Conservation (phyloP, 2,329 filamentous ascomycete species). For the Scytalidium lignicola region DNA sequence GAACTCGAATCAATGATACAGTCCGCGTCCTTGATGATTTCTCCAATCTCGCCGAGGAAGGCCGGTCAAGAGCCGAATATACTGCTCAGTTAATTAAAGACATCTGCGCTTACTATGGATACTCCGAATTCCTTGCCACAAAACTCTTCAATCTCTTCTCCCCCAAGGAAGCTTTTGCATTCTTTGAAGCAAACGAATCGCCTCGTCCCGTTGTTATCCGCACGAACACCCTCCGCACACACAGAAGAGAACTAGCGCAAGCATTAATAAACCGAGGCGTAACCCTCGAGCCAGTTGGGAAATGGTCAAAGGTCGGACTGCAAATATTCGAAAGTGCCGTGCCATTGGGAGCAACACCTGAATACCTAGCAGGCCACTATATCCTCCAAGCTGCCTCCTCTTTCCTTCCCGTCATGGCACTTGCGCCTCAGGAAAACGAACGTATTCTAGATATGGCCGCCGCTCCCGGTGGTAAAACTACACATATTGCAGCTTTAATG, state of each 20-base stretch:
- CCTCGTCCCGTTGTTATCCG: conserved; percentile 90
- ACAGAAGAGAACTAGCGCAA: conserved; percentile 77
- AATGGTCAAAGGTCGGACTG: conserved; percentile 97
- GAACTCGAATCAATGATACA: conserved; percentile 86
- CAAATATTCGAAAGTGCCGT: conserved; percentile 91
- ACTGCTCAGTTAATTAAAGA: conserved; percentile 82
- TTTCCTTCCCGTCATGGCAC: conserved; percentile 95
- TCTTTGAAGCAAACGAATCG: conserved; percentile 98
- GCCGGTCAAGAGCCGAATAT: conserved; percentile 82
- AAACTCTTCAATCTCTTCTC: conserved; percentile 93
- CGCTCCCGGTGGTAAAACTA: conserved; percentile 93
- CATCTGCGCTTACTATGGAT: conserved; percentile 94
- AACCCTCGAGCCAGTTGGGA: conserved; percentile 91
- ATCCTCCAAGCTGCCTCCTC: conserved; percentile 95
- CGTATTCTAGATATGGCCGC: conserved; percentile 89
- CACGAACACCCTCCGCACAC: conserved; percentile 85
- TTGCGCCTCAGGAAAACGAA: conserved; percentile 90
- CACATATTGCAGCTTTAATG: conserved; percentile 94
- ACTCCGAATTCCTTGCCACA: conserved; percentile 89
- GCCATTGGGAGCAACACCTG: conserved; percentile 81
- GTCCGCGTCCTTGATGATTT: conserved; percentile 90
- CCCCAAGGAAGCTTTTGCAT: conserved; percentile 89
- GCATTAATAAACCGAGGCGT: conserved; percentile 94
- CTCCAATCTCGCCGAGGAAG: conserved; percentile 71
- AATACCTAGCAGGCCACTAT: conserved; percentile 96